A percentile compares a stretch with the other conserved stretches of the same genome.
phyloP scores from a whole-genome alignment of 2,329 filamentous ascomycete genomes.

The Ophiosphaerella korrae region DNA sequence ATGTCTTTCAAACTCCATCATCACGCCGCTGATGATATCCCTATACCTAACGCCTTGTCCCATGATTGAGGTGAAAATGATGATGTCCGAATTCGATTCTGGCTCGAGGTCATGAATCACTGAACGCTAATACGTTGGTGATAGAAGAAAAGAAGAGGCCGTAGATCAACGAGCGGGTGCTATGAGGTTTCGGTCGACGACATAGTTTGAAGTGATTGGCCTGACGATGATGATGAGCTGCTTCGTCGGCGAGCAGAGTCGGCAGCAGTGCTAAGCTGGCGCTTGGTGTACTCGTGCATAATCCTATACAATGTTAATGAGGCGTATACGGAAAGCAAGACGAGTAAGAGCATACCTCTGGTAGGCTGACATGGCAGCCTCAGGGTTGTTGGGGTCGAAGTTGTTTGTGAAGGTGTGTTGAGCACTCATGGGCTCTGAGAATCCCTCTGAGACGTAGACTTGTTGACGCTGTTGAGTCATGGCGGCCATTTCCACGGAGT shows the following conservation, averaged over 20 bases:
- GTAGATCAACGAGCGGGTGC: neutral
- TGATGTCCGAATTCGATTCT: conserved; percentile 5
- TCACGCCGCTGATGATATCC: neutral
- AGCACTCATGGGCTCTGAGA: conserved; percentile 48
- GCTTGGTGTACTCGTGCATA: conserved; percentile 58
- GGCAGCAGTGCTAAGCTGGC: conserved; percentile 53
- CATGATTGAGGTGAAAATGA: neutral
- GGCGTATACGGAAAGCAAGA: neutral
- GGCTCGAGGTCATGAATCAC: conserved; percentile 5
- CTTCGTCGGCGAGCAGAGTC: conserved; percentile 51
- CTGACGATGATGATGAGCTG: conserved; percentile 11
- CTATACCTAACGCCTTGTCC: conserved; percentile 7
- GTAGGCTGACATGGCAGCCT: conserved; percentile 49
- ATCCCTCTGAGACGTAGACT: conserved; percentile 48
- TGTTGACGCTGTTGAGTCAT: conserved; percentile 23
- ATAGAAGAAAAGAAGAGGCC: conserved; percentile 2
- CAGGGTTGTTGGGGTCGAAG: conserved; percentile 49
- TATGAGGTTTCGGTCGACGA: conserved; percentile 27
- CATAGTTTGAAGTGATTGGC: conserved; percentile 16
- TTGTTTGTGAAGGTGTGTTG: conserved; percentile 53
- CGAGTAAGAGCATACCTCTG: conserved; percentile 44
- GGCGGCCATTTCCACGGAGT: conserved; percentile 26
- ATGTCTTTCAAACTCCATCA: neutral
- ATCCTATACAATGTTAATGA: conserved; percentile 41
- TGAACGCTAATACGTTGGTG: conserved; percentile 14